phyloP scores from a whole-genome alignment of 495 filamentous ascomycete species.

The Hypoxylon lenormandii region DNA sequence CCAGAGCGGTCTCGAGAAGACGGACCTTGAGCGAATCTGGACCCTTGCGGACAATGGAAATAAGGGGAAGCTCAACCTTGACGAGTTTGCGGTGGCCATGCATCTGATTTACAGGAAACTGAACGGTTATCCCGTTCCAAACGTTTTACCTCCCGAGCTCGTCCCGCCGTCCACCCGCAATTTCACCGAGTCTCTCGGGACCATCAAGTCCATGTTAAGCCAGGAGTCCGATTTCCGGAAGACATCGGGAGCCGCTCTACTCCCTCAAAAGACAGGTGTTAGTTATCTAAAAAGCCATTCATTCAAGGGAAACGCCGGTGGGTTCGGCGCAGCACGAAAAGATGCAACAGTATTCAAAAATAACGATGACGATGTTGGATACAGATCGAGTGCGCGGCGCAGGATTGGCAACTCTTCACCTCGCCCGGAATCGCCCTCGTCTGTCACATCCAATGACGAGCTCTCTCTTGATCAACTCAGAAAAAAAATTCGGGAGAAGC shows the following conservation, averaged over 20 bases:
- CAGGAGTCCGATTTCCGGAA: conserved; percentile 89
- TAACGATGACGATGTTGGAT: conserved; percentile 89
- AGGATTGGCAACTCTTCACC: conserved; percentile 83
- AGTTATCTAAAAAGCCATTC: conserved; percentile 97
- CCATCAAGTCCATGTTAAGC: conserved; percentile 90
- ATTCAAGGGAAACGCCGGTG: conserved; percentile 71
- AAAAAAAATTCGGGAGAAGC: conserved; percentile 95
- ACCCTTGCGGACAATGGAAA: conserved; percentile 93
- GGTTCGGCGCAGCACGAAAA: conserved; percentile 71
- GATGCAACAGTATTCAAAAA: conserved; percentile 98
- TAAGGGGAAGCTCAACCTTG: conserved; percentile 91
- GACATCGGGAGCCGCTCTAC: conserved; percentile 82
- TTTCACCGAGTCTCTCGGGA: conserved; percentile 88
- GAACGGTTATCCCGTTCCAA: conserved; percentile 95
- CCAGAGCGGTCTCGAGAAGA: conserved; percentile 90
- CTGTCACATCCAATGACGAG: conserved; percentile 78
- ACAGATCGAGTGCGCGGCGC: conserved; percentile 91
- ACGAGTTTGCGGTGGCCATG: conserved; percentile 99
- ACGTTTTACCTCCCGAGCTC: conserved; percentile 89
- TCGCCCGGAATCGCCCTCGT: conserved; percentile 76
- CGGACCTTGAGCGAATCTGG: conserved; percentile 93
- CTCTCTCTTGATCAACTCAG: conserved; percentile 84
- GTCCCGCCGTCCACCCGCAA: conserved; percentile 96
- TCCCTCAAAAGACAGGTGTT: conserved; percentile 96
- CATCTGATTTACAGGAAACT: conserved; percentile 97